A percentile compares a stretch with the other conserved stretches of the same genome.
phyloP scores from a whole-genome alignment of 805 yeast species.

The Zygoascus bituminiphila region DNA sequence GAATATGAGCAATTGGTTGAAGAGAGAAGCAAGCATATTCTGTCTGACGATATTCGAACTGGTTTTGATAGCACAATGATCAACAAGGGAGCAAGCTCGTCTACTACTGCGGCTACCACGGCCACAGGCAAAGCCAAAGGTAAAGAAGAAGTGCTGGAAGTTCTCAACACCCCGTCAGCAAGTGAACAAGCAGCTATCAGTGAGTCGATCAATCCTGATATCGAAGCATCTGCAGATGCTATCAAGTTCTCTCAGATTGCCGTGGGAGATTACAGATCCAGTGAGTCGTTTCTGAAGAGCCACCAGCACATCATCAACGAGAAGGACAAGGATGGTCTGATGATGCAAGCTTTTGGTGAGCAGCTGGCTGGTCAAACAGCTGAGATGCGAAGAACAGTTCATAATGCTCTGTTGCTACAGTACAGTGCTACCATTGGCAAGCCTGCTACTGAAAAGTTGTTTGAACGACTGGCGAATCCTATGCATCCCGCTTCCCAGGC shows the following conservation, averaged over 20 bases:
- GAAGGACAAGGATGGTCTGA: conserved; percentile 82
- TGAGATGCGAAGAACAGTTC: conserved; percentile 58
- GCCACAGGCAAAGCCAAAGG: conserved; percentile 25
- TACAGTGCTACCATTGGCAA: conserved; percentile 44
- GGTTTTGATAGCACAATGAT: conserved; percentile 84
- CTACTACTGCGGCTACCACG: conserved; percentile 12
- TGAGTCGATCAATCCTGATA: conserved; percentile 18
- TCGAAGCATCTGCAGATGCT: conserved; percentile 51
- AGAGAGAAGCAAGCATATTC: conserved; percentile 68
- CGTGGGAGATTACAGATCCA: conserved; percentile 37
- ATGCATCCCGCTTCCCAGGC: conserved; percentile 58
- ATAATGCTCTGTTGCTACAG: conserved; percentile 72
- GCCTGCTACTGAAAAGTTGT: conserved; percentile 56
- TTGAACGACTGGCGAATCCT: conserved; percentile 48
- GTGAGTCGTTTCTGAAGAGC: conserved; percentile 44
- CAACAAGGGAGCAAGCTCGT: conserved; percentile 39
- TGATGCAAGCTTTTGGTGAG: conserved; percentile 86
- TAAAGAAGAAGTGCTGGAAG: conserved; percentile 25
- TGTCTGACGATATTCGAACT: conserved; percentile 84
- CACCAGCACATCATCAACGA: conserved; percentile 65
- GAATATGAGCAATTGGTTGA: conserved; percentile 59
- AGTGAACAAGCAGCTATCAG: conserved; percentile 7
- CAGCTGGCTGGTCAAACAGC: conserved; percentile 55
- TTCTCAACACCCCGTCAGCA: conserved; percentile 25
- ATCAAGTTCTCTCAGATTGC: conserved; percentile 54